Percentiles rank a stretch among this genome's conserved stretches.
Conservation (phyloP, 1,284 basidiomycete species). For the Afroboletus lepidellus region DNA sequence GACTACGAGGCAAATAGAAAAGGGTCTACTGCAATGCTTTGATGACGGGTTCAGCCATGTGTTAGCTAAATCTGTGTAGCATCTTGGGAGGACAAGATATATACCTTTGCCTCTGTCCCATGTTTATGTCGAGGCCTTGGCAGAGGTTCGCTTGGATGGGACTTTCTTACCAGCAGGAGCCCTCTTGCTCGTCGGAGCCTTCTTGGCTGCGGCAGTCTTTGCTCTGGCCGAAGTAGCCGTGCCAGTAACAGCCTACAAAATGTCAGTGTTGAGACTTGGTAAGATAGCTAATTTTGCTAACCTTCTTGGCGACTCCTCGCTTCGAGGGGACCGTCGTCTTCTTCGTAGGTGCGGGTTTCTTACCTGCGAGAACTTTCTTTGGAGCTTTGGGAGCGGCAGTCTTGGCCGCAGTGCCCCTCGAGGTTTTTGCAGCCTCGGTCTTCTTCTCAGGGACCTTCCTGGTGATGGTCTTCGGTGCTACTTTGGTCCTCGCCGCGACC, state of each 20-base stretch:
- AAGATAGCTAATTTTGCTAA: slow-evolving; percentile 17
- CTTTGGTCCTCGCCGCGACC: slow-evolving; percentile 20
- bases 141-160: slow-evolving; percentile 25
- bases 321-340: slow-evolving; percentile 48
- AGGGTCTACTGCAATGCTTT: neutral
- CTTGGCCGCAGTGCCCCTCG: slow-evolving; percentile 26
- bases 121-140: slow-evolving; percentile 19
- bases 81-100: neutral
- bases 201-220: slow-evolving; percentile 38
- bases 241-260: slow-evolving; percentile 48
- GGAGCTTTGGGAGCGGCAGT: slow-evolving; percentile 20
- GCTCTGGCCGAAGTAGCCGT: slow-evolving; percentile 36
- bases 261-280: neutral
- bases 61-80: slow-evolving; percentile 1
- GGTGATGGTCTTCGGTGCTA: slow-evolving; percentile 27
- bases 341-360: slow-evolving; percentile 48
- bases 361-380: slow-evolving; percentile 35
- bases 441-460: slow-evolving; percentile 29
- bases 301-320: slow-evolving; percentile 57
- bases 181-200: slow-evolving; percentile 37
- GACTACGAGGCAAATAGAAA: slow-evolving; percentile 3
- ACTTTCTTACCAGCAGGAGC: slow-evolving; percentile 33
- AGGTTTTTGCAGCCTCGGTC: slow-evolving; percentile 19
- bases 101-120: slow-evolving; percentile 6
- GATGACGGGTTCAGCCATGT: neutral